Evolutionary conservation across 768 basidiomycete species (phyloP).

Genomic region (Sutorius australiensis): DNA sequence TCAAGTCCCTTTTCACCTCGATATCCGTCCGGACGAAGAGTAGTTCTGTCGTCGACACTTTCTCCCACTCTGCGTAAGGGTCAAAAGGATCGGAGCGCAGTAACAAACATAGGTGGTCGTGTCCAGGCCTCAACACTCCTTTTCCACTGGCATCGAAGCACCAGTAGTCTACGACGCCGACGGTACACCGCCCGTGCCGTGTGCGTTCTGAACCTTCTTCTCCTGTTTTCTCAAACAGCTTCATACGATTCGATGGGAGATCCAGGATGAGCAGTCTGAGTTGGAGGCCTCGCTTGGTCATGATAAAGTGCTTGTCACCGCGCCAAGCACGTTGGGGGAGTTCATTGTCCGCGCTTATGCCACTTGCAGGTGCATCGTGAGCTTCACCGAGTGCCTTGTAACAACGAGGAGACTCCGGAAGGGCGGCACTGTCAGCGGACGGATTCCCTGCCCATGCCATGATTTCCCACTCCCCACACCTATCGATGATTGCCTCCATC

Average conservation of each 20-base stretch:
- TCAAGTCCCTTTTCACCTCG: slow-evolving; percentile 16
- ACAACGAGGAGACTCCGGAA: slow-evolving; percentile 31
- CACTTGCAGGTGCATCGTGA: not conserved
- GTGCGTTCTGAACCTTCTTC: slow-evolving; percentile 9
- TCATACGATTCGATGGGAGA: slow-evolving; percentile 16
- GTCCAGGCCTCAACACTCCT: slow-evolving; percentile 19
- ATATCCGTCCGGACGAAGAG: slow-evolving; percentile 20
- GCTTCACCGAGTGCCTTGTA: slow-evolving; percentile 21
- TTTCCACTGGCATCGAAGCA: slow-evolving; percentile 29
- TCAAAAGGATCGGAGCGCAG: slow-evolving; percentile 29
- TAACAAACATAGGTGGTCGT: slow-evolving; percentile 29
- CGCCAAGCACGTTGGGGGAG: slow-evolving; percentile 14
- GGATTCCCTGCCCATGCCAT: slow-evolving; percentile 29
- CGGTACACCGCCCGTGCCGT: slow-evolving; percentile 18
- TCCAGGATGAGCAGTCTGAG: slow-evolving; percentile 22
- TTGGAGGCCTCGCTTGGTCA: slow-evolving; percentile 34
- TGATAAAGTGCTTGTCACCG: slow-evolving; percentile 26
- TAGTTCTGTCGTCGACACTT: slow-evolving; percentile 25
- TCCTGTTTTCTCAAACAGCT: slow-evolving; percentile 17
- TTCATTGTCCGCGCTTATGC: not conserved
- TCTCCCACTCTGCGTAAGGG: slow-evolving; percentile 27
- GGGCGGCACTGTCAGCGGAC: slow-evolving; percentile 27
- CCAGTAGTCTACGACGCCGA: slow-evolving; percentile 32
- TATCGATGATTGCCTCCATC: slow-evolving; percentile 28
- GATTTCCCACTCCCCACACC: slow-evolving; percentile 31